Base-by-base conservation (phyloP, 495 filamentous ascomycete genomes). In the Daldinia childiae region DNA sequence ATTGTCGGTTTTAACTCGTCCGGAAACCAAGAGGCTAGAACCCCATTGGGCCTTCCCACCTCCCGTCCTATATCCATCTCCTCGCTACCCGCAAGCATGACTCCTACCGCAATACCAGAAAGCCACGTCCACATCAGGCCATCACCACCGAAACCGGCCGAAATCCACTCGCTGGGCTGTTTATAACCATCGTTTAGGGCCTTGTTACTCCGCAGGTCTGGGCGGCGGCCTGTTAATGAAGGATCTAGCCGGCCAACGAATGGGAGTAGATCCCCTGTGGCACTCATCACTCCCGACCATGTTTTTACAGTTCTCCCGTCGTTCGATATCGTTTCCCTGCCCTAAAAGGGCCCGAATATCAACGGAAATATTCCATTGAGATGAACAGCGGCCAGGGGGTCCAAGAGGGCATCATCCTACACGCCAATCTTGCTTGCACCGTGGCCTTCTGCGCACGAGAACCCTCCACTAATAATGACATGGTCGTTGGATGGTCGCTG, bases 81-180 rank as follows among this genome's bases (percentile, higher is more conserved):
- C n/a, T 72, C 64, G 43, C 68, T 71, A 0, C 77, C 77, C n/a
- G 72, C 14, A n/a, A 84, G 34, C 80, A 83, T 82, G 26, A 71
- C 61, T 6, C 76, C 84, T 3, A 84, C 19, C n/a, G 77, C 84
- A 9, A 72, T 76, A 1, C 83, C 84, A 51, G 73, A 79, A 6
- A 81, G 66, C 84, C 84, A 86, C 15, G 81, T 78, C 73, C 80
- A 81, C 15, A 77, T 80, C 80, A 87, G 84, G 26, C 85, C 85
- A 27, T 86, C 79, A 14, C 82, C 84, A 43, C 70, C 74, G 62
- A 81, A 87, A 3, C 83, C 85, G 0, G 80, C 82, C 9, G 78
- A 70, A 6, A 87, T 76, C 83, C 83, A 87, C 66, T 87, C 83
- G 9, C 74, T 74, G 0, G 55, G 64, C 38, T 56, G 45, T 9